Evolutionary conservation across 1,284 basidiomycete species (phyloP), one percentile per base, ranked within the genome.

Genomic region (Microbotryomycetes sp.): DNA sequence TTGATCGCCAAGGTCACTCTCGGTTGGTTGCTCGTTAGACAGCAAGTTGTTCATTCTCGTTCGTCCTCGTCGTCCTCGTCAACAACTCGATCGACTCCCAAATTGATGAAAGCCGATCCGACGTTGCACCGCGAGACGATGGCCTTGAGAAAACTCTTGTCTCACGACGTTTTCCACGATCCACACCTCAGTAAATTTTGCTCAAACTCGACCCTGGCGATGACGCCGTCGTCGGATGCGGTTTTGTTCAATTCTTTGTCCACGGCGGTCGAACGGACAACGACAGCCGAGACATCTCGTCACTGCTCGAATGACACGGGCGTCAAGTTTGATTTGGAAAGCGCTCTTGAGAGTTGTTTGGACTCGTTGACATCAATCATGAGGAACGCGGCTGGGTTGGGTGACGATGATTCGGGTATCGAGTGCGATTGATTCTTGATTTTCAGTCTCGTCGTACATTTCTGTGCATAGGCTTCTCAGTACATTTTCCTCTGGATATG

Each of bases 391-490:
- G 66, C 66, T 3, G 66, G 66, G 0, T 45, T 68, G 45, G 50
- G 50, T 7, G 66, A 59, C 26, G 64, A 66, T 26, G 66, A 68
- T 30, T 68, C 66, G 15, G 66, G 66, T 5, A 61, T 65, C 16
- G 63, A 65, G 30, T 18, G 60, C n/a, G 56, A 56, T 28, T 48
- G 54, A 56, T 45, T 15, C 6, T 41, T 11, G 18, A 41, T 41
- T 41, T 41, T n/a, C n/a, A n/a, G n/a, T n/a, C n/a, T n/a, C n/a
- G n/a, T n/a, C n/a, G n/a, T n/a, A n/a, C n/a, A n/a, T n/a, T n/a
- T n/a, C n/a, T n/a, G n/a, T n/a, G n/a, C n/a, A n/a, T n/a, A n/a
- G n/a, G n/a, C n/a, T n/a, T n/a, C n/a, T n/a, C n/a, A n/a, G n/a
- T n/a, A n/a, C n/a, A n/a, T n/a, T n/a, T n/a, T n/a, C n/a, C n/a